Percentiles rank a stretch among this genome's conserved stretches.
Evolutionary conservation across 2,329 filamentous ascomycete species (phyloP).

Genomic region (Tolypocladium ophioglossoides): DNA sequence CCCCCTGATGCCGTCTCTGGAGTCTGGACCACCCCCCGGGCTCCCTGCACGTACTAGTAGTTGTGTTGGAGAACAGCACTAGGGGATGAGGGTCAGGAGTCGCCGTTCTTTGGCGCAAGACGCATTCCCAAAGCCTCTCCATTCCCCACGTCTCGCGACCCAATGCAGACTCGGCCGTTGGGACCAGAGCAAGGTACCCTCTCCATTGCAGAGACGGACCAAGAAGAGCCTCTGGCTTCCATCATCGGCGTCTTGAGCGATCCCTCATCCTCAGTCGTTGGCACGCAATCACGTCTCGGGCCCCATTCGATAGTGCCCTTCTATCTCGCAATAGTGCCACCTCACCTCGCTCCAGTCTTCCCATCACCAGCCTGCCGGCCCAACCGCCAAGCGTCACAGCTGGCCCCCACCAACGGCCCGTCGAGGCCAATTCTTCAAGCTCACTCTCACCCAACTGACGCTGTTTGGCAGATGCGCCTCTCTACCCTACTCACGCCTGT

Average conservation of each 20-base stretch:
- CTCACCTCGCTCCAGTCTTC: not conserved
- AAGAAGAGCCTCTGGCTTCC: not conserved
- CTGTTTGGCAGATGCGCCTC: constrained; percentile 3
- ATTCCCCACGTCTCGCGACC: not conserved
- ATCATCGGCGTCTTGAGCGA: not conserved
- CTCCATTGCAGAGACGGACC: not conserved
- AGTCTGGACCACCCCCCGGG: not conserved
- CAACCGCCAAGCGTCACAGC: constrained; percentile 2
- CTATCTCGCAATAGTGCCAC: not conserved
- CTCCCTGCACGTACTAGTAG: not conserved
- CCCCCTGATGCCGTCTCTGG: too few species aligned
- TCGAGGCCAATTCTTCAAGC: constrained; percentile 5
- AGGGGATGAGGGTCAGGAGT: not conserved
- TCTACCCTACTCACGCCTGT: constrained; percentile 1
- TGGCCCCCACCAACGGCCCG: constrained; percentile 7
- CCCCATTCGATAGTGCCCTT: not conserved
- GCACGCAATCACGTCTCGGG: not conserved
- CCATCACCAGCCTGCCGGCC: not conserved
- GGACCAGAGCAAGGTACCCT: not conserved
- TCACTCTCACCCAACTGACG: constrained; percentile 6
- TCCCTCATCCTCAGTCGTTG: not conserved
- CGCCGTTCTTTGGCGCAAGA: not conserved
- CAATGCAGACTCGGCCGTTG: not conserved
- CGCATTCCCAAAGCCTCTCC: not conserved
- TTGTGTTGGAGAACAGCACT: not conserved